Base-by-base conservation (phyloP, 2,329 filamentous ascomycete genomes). In the Sporothrix inflata region DNA sequence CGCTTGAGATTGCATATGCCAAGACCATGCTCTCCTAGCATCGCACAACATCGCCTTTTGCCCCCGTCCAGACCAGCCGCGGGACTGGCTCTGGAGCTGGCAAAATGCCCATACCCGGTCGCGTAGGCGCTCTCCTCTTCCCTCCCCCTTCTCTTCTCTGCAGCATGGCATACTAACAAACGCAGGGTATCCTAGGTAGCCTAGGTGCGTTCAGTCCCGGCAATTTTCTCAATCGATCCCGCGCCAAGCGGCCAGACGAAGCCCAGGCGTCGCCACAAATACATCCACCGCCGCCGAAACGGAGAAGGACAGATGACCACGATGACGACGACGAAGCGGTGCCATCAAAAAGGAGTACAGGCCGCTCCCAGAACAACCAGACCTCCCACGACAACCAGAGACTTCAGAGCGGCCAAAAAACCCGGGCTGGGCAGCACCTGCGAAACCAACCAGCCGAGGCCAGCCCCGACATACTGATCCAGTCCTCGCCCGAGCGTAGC, bases 231-330 rank as follows among this genome's bases (percentile, higher is more conserved):
- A 40, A 14, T 12, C 45, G 63, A 1, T 3, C 11, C 2, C 9
- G 6, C 8, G 4, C 53, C 12, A 60, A 67, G 19, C 66, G 66
- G 34, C 47, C 34, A 1, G 30, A n/a, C 24, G 49, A 55, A 1
- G 14, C 70, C 11, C 19, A 40, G 27, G 16, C 49, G 4, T 19
- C 27, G 24, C 21, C 60, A 16, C 69, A 66, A 11, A 40, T 53
- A 21, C 70, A 57, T n/a, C 19, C 57, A 4, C 70, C 67, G 11
- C 24, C 71, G 11, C 63, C 71, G 9, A 74, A 74, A n/a, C 63
- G 68, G 40, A 71, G 68, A 51, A 63, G 47, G 3, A 67, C 14
- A 16, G 73, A 70, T n/a, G 57, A 68, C 27, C 1, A 24, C 42
- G 60, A 53, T 38, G 34, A 30, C 49, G 57, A 42, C 57, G n/a